Conservation (phyloP, 257 asterid genomes). For the Plantago ovata region DNA sequence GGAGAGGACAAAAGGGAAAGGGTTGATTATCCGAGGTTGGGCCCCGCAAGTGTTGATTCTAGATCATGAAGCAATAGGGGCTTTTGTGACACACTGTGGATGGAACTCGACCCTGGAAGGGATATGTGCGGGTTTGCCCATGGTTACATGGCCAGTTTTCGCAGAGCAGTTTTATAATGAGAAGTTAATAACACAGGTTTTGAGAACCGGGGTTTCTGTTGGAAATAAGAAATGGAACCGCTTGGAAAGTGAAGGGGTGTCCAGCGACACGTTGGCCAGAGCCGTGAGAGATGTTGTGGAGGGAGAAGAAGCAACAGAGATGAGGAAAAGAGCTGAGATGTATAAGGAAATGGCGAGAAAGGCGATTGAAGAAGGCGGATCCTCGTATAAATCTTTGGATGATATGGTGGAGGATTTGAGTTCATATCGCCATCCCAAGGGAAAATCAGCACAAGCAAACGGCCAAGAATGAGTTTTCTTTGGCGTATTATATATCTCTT, state of each 20-base stretch:
- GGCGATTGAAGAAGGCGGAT: slow-evolving; percentile 63
- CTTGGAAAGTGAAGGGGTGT: slow-evolving; percentile 16
- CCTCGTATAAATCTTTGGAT: slow-evolving; percentile 42
- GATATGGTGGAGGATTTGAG: slow-evolving; percentile 37
- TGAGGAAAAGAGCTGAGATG: slow-evolving; percentile 30
- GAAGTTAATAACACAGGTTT: slow-evolving; percentile 35
- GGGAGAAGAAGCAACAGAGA: slow-evolving; percentile 28
- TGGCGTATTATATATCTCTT: not conserved
- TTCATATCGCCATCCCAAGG: slow-evolving; percentile 7
- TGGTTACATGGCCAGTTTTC: slow-evolving; percentile 54
- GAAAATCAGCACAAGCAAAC: not conserved
- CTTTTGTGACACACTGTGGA: slow-evolving; percentile 53
- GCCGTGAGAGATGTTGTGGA: slow-evolving; percentile 32
- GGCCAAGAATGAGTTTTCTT: not conserved
- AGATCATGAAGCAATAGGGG: slow-evolving; percentile 31
- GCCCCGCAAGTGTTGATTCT: slow-evolving; percentile 38
- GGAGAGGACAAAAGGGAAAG: slow-evolving; percentile 40
- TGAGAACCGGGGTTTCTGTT: slow-evolving; percentile 37
- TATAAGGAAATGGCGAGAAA: slow-evolving; percentile 34
- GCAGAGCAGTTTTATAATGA: slow-evolving; percentile 51
- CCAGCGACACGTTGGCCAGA: slow-evolving; percentile 24
- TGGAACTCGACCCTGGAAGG: slow-evolving; percentile 53
- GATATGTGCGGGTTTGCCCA: slow-evolving; percentile 37
- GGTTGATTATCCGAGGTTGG: slow-evolving; percentile 40
- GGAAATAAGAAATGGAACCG: slow-evolving; percentile 29